Conservation (phyloP, 129 eudicot species). For the Tanacetum coccineum region DNA sequence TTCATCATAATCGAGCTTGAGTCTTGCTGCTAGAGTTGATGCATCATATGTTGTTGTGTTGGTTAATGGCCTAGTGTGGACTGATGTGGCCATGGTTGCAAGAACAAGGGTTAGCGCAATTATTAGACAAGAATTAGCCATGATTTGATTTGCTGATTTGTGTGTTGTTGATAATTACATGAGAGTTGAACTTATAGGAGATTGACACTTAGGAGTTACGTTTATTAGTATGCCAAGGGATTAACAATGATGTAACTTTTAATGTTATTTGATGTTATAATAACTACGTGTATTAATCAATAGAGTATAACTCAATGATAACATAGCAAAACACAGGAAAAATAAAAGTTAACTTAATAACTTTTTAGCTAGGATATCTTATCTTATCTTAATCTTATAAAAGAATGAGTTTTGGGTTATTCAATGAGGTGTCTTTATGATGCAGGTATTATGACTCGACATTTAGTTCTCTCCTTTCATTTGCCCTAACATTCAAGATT, state of each 20-base stretch:
- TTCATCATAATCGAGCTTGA: conserved; percentile 21
- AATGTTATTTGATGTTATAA: background rate
- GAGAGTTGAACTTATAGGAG: conserved; percentile 21
- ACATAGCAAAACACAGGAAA: background rate
- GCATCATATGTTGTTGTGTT: conserved; percentile 16
- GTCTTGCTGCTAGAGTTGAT: conserved; percentile 27
- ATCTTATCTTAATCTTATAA: too few species aligned
- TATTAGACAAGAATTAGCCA: conserved; percentile 19
- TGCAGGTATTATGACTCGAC: too few species aligned
- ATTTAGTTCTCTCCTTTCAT: too few species aligned
- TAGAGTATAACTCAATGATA: background rate
- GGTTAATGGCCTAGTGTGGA: conserved; percentile 24
- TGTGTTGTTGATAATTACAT: too few species aligned
- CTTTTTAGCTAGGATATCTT: too few species aligned
- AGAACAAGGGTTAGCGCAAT: conserved; percentile 15
- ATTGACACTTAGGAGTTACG: conserved; percentile 13
- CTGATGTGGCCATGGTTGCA: conserved; percentile 16
- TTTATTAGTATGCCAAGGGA: conserved; percentile 14
- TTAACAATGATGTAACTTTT: background rate
- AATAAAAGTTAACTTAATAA: too few species aligned
- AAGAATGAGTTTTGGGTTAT: too few species aligned
- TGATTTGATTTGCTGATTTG: background rate
- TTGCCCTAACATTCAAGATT: too few species aligned
- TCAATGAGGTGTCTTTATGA: too few species aligned
- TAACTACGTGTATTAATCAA: background rate